phyloP scores from a whole-genome alignment of 805 yeast genomes.

The Monosporozyma unispora region DNA sequence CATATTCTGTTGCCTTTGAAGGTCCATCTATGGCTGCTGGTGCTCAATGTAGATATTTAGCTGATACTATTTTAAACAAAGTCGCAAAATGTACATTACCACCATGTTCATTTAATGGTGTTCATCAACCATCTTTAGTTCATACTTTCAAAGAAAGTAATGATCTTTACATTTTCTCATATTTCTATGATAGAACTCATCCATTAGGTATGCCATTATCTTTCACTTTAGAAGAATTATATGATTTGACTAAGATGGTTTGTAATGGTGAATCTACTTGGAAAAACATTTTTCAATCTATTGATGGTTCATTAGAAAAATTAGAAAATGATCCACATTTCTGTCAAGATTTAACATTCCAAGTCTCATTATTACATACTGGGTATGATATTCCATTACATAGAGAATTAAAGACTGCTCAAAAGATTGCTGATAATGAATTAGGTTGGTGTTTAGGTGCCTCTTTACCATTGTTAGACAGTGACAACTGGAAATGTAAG shows the following conservation, averaged over 20 bases:
- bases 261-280: slow-evolving; percentile 77
- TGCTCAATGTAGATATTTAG: slow-evolving; percentile 76
- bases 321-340: slow-evolving; percentile 78
- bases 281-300: slow-evolving; percentile 55
- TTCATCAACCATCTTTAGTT: slow-evolving; percentile 88
- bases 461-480: slow-evolving; percentile 78
- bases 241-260: slow-evolving; percentile 71
- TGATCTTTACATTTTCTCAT: slow-evolving; percentile 87
- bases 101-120: slow-evolving; percentile 95
- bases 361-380: slow-evolving; percentile 82
- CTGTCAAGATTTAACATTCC: slow-evolving; percentile 89
- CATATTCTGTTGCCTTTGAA: slow-evolving; percentile 48
- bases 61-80: slow-evolving; percentile 77
- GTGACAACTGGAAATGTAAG: slow-evolving; percentile 61
- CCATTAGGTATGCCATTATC: slow-evolving; percentile 93
- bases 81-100: slow-evolving; percentile 62
- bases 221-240: slow-evolving; percentile 77
- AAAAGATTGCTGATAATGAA: slow-evolving; percentile 80
- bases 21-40: slow-evolving; percentile 62
- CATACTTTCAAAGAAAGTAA: slow-evolving; percentile 61
- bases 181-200: slow-evolving; percentile 87
- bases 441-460: slow-evolving; percentile 99
- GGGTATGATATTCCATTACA: slow-evolving; percentile 91
- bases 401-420: slow-evolving; percentile 88
- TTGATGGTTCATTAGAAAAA: slow-evolving; percentile 56